Percentiles rank a stretch among this genome's conserved stretches.
phyloP scores from a whole-genome alignment of 75 land plant species.

The Picea glauca region DNA sequence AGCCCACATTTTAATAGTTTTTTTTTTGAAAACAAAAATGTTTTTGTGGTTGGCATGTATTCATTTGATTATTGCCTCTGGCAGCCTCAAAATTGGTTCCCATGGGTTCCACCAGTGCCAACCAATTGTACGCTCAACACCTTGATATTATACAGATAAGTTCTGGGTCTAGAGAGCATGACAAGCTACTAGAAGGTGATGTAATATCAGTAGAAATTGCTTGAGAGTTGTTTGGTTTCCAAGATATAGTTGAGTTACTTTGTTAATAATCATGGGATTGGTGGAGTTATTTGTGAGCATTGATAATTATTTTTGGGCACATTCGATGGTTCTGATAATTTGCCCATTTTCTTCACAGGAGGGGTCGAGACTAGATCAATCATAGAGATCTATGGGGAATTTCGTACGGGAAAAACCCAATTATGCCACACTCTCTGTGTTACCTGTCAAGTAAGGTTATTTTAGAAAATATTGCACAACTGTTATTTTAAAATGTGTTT shows the following conservation, averaged over 20 bases:
- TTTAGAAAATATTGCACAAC: background rate
- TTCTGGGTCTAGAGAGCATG: slow-evolving; percentile 93
- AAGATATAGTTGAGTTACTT: no score
- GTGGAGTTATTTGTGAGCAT: no score
- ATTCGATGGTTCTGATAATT: no score
- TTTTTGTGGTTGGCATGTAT: background rate
- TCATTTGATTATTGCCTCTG: background rate
- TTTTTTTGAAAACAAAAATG: background rate
- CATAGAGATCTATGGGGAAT: slow-evolving; percentile 95
- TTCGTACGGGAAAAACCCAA: slow-evolving; percentile 92
- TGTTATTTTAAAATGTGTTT: background rate
- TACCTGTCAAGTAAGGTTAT: slow-evolving; percentile 67
- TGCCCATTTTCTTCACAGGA: slow-evolving; percentile 24
- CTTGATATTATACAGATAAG: slow-evolving; percentile 92
- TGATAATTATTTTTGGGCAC: no score
- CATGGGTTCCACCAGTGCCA: slow-evolving; percentile 95
- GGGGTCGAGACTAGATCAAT: slow-evolving; percentile 92
- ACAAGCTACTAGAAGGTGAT: slow-evolving; percentile 82
- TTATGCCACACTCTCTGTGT: slow-evolving; percentile 91
- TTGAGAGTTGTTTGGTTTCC: no score
- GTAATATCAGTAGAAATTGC: background rate
- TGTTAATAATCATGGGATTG: no score
- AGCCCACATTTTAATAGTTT: background rate
- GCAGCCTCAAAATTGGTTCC: slow-evolving; percentile 96
- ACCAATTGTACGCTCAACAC: slow-evolving; percentile 88